These are phyloP conservation scores for Dissophora ornata DNA, from an alignment of 192 early-diverging fungal genomes.

Conservation along the genomic window DNA sequence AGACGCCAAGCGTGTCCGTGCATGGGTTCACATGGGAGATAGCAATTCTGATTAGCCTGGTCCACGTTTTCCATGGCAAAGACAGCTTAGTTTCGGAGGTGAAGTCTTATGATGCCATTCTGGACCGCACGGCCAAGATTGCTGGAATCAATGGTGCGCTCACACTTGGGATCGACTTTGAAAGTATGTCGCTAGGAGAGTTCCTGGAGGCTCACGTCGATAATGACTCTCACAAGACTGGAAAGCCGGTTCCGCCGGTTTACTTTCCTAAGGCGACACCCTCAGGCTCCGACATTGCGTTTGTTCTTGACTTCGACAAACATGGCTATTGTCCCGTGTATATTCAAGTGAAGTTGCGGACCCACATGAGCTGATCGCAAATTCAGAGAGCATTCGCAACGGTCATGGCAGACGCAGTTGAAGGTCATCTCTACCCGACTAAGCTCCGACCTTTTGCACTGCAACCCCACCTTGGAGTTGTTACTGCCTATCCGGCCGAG, in stretches of 20 bases:
- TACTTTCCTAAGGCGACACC: constrained; percentile 8
- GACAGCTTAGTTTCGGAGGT: background rate
- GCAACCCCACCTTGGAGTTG: constrained; percentile 18
- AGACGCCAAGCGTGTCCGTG: constrained; percentile 5
- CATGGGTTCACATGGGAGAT: constrained; percentile 23
- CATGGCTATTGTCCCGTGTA: constrained; percentile 23
- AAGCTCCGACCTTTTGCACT: constrained; percentile 13
- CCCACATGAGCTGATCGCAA: background rate
- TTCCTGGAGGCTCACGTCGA: constrained; percentile 25
- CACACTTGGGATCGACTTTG: constrained; percentile 4
- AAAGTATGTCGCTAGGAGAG: constrained; percentile 9
- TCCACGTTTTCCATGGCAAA: constrained; percentile 23
- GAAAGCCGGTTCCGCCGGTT: constrained; percentile 19
- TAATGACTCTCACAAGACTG: background rate
- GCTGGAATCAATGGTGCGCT: constrained; percentile 1
- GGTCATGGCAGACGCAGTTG: constrained; percentile 2
- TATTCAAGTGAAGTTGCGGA: constrained; percentile 18
- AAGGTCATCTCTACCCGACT: constrained; percentile 17
- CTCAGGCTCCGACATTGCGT: constrained; percentile 20
- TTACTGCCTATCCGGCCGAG: constrained; percentile 26
- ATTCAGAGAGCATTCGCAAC: constrained; percentile 3
- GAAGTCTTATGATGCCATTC: constrained; percentile 15
- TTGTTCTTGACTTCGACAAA: constrained; percentile 24
- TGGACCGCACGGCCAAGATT: constrained; percentile 6
- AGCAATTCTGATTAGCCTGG: constrained; percentile 9